phyloP scores from a whole-genome alignment of 164 flowering plant species.

The Aristolochia californica region DNA sequence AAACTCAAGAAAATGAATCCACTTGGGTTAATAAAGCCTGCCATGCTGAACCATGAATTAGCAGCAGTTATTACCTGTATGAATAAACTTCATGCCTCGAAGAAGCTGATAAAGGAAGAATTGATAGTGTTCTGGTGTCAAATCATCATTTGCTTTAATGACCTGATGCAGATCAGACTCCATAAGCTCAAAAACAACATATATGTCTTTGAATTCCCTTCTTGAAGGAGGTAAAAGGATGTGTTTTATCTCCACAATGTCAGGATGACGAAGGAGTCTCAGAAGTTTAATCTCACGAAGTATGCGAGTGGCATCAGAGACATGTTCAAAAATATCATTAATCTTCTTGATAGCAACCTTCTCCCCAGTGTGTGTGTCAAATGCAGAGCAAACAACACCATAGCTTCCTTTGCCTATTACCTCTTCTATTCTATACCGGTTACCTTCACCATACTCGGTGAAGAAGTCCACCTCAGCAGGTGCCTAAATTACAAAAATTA shows the following conservation, averaged over 20 bases:
- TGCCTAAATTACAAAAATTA: constrained; percentile 33
- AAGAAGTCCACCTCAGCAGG: constrained; percentile 78
- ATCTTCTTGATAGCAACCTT: constrained; percentile 97
- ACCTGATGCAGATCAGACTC: constrained; percentile 97
- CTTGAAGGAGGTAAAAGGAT: constrained; percentile 91
- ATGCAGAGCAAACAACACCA: constrained; percentile 92
- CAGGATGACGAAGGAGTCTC: constrained; percentile 85
- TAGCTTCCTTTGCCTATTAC: constrained; percentile 98
- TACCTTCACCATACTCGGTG: constrained; percentile 95
- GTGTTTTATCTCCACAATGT: constrained; percentile 95
- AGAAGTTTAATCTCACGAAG: constrained; percentile 96
- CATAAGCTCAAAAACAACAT: constrained; percentile 96
- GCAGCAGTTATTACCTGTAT: constrained; percentile 54
- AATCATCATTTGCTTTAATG: constrained; percentile 93
- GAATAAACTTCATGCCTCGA: constrained; percentile 85
- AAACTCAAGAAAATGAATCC: background rate
- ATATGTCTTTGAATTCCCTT: constrained; percentile 93
- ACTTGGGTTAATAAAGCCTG: background rate
- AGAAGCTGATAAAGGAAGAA: constrained; percentile 97
- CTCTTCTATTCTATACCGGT: constrained; percentile 83
- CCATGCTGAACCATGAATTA: background rate
- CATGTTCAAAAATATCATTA: constrained; percentile 95
- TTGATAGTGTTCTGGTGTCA: constrained; percentile 94
- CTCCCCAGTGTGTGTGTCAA: constrained; percentile 79
- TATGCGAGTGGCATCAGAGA: constrained; percentile 93